Base-by-base conservation (phyloP, 305 asterid species). In the Euphrasia arctica region DNA sequence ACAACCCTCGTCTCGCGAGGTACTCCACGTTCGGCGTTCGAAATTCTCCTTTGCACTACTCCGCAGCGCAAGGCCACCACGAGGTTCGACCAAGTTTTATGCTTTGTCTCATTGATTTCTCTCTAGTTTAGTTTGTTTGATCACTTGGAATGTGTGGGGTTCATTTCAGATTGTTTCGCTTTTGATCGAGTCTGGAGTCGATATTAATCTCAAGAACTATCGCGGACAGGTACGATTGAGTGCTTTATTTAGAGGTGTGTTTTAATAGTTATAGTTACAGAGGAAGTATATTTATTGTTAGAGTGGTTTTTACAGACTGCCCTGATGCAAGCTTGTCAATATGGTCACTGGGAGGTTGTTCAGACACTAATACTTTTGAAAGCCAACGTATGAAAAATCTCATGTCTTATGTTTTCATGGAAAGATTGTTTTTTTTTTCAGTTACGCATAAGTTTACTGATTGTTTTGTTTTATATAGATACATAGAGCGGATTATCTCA, bases 321-420 rank as follows among this genome's bases (percentile, higher is more conserved):
- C 55, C 63, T 90, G 87, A 90, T 90, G 97, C 97, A 87, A 86
- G 97, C 95, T 72, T 90, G 95, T 70, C 95, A 87, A 75, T 85
- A 79, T 74, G 95, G 97, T 63, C 94, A 90, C 55, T 90, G 97
- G 97, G 97, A 90, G 75, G 95, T 87, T 68, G 95, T 85, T 77
- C 97, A 82, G 89, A 87, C 88, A 27, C 82, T 90, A 68, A 75
- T 90, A 68, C 85, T 90, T 58, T 83, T 73, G 67, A 85, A 78
- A 78, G 95, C 97, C 58, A 87, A 85, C 80, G 97, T 90, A 90
- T 52, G 90, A 61, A 27, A 52, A 10, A 39, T 59, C 18, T n/a
- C 75, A 42, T 11, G 73, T 72, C 45, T 41, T 72, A 66, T 56
- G 36, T 58, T 28, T 18, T 14, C 15, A 29, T 55, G 12, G 41